A percentile compares a stretch with the other conserved stretches of the same genome.
These are phyloP conservation scores for Huntiella decipiens DNA, from an alignment of 2,329 filamentous ascomycete genomes.

Conservation along the genomic window DNA sequence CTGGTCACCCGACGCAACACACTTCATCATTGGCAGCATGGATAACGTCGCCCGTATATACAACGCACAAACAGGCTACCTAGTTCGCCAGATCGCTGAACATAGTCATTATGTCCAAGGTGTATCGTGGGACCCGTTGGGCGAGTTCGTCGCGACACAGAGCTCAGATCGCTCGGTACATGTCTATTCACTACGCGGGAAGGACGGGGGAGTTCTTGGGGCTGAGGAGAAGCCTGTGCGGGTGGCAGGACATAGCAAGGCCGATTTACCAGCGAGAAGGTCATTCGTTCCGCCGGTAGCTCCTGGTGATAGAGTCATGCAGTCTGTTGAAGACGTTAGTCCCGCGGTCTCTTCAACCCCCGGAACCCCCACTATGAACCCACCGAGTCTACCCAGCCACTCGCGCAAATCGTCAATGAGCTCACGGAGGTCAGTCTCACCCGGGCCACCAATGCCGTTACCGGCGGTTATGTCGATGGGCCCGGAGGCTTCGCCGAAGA, in stretches of 20 bases:
- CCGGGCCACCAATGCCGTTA: conserved; percentile 79
- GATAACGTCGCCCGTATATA: conserved; percentile 96
- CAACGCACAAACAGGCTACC: conserved; percentile 60
- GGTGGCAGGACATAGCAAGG: conserved; percentile 57
- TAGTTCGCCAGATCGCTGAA: conserved; percentile 86
- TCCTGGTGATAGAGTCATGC: conserved; percentile 21
- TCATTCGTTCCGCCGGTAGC: conserved; percentile 52
- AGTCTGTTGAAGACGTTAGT: conserved; percentile 35
- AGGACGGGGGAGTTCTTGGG: conserved; percentile 74
- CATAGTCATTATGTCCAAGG: conserved; percentile 98
- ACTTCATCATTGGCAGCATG: conserved; percentile 98
- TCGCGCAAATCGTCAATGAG: conserved; percentile 92
- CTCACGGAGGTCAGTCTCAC: conserved; percentile 70
- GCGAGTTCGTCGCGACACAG: conserved; percentile 95
- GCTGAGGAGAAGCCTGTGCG: conserved; percentile 50
- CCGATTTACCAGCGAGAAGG: conserved; percentile 78
- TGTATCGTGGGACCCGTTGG: conserved; percentile 93
- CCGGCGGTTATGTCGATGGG: conserved; percentile 69
- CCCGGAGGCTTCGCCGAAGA: conserved; percentile 72
- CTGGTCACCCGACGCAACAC: conserved; percentile 91
- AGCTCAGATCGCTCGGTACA: conserved; percentile 96
- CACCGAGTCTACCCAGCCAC: conserved; percentile 70
- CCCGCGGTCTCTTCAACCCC: conserved; percentile 84
- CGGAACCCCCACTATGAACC: conserved; percentile 95
- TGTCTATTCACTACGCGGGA: conserved; percentile 89